Evolutionary conservation across 2,329 filamentous ascomycete species (phyloP).

Genomic region (Paecilomyces fulvus): DNA sequence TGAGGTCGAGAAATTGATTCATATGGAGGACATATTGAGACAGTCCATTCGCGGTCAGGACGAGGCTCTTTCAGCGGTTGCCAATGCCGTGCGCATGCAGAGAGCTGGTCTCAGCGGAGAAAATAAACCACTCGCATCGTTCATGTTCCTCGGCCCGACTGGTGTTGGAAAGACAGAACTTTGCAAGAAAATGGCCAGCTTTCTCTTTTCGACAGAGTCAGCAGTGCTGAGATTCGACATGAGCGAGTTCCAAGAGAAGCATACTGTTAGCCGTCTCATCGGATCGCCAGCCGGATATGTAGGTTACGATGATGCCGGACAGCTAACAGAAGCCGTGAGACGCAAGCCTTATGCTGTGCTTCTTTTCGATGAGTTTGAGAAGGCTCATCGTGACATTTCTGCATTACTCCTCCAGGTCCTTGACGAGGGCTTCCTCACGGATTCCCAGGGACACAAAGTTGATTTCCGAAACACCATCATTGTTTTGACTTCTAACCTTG

Average conservation of each 20-base stretch:
- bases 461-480: constrained; percentile 97
- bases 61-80: constrained; percentile 81
- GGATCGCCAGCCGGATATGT: constrained; percentile 91
- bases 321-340: constrained; percentile 89
- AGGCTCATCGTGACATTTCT: constrained; percentile 91
- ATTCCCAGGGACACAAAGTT: constrained; percentile 90
- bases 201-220: constrained; percentile 84
- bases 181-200: constrained; percentile 89
- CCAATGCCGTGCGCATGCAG: constrained; percentile 89
- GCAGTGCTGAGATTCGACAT: constrained; percentile 95
- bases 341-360: constrained; percentile 93
- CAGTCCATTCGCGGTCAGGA: constrained; percentile 86
- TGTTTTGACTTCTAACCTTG: constrained; percentile 90
- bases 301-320: constrained; percentile 92
- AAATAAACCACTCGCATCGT: constrained; percentile 82
- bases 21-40: constrained; percentile 86
- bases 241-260: constrained; percentile 96
- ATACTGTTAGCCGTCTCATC: constrained; percentile 87
- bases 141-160: constrained; percentile 96
- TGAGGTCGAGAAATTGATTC: constrained; percentile 87
- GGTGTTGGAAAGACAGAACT: constrained; percentile 96
- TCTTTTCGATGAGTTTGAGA: constrained; percentile 95
- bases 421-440: constrained; percentile 92
- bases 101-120: constrained; percentile 85
- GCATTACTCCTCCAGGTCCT: constrained; percentile 86